These are phyloP conservation scores for Oryza brachyantha DNA, from an alignment of 176 grass and related monocot species.

Conservation along the genomic window DNA sequence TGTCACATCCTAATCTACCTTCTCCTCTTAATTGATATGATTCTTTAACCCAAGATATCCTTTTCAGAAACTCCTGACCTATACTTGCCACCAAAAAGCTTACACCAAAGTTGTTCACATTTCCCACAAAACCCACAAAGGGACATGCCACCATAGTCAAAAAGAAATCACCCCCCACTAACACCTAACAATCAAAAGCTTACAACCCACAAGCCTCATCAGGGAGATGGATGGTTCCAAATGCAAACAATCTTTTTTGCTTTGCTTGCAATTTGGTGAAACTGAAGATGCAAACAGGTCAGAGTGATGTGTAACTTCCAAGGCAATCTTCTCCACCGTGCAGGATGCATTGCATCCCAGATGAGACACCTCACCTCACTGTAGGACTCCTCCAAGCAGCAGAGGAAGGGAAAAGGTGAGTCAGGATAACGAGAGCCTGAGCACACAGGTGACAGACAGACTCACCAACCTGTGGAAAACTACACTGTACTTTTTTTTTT, in stretches of 20 bases:
- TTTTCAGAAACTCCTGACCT: neutral
- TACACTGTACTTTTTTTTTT: neutral
- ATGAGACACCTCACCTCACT: slow-evolving; percentile 38
- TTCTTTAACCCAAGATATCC: neutral
- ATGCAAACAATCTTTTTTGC: slow-evolving; percentile 27
- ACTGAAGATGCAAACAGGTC: slow-evolving; percentile 41
- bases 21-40: neutral
- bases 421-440: slow-evolving; percentile 35
- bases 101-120: neutral
- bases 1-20: neutral
- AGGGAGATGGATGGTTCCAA: slow-evolving; percentile 26
- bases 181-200: slow-evolving; percentile 34
- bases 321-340: slow-evolving; percentile 39
- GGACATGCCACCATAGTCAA: slow-evolving; percentile 19
- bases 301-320: slow-evolving; percentile 37
- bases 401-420: neutral
- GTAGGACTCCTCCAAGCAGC: slow-evolving; percentile 15
- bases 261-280: slow-evolving; percentile 78
- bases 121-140: neutral
- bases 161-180: slow-evolving; percentile 34
- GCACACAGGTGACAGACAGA: too few species aligned
- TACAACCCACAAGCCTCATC: neutral
- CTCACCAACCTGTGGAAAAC: slow-evolving; percentile 45
- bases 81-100: slow-evolving; percentile 2
- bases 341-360: slow-evolving; percentile 28